Base-by-base conservation (phyloP, 257 asterid species). In the Cynanchum wilfordii region DNA sequence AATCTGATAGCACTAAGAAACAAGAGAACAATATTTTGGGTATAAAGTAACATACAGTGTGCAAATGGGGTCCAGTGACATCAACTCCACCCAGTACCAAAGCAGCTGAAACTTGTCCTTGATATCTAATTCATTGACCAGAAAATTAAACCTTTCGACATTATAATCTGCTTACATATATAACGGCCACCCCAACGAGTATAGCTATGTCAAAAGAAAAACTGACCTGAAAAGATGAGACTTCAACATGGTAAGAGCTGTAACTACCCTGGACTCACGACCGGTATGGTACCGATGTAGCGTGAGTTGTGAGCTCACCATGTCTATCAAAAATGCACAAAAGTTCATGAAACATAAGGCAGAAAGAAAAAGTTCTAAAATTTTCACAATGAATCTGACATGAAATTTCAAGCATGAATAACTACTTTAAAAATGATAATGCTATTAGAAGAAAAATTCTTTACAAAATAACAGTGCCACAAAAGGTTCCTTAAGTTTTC, bases 51-150 rank as follows among this genome's bases (percentile, higher is more conserved):
- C 96, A 85, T 82, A 93, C 98, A 15, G 96, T 93, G 70, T 93
- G 98, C 82, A 93, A 79, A 76, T 91, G 98, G 27, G 98, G 98
- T 67, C 98, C 98, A 0, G 92, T 87, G 69, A 88, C 78, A 66
- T 93, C 98, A 76, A 93, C 98, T 65, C 98, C 98, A 65, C 97
- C 98, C 27, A 93, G 96, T 72, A 93, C 98, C 87, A 93, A 83
- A 38, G 97, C 98, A 78, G 97, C 98, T 38, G 90, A 85, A 30
- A 91, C 97, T 80, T 91, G 66, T 19, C 98, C 97, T 83, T 94
- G 98, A 76, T 94, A 79, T 76, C 96, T 94, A 75, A 69, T 74
- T 62, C 74, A 85, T 38, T 51, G 27, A 76, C 69, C 82, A 33
- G 66, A 51, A 45, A 44, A 79, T 52, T 47, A 73, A 56, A 72